These are phyloP conservation scores for Dothideomycetes sp. DNA, from an alignment of 2,329 filamentous ascomycete species.

Conservation along the genomic window DNA sequence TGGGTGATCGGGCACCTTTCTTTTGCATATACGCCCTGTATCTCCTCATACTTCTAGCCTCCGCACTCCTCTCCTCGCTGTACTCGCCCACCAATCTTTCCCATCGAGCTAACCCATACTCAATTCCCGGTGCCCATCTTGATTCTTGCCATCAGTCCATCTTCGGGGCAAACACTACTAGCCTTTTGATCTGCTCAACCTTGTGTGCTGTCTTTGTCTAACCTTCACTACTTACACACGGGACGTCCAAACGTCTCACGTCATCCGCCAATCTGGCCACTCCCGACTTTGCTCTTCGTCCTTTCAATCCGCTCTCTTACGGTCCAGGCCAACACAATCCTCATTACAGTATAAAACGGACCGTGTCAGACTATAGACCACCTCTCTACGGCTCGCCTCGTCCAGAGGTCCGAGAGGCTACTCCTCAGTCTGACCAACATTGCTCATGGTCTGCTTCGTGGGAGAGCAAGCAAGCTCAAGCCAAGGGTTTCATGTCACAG, in stretches of 20 bases:
- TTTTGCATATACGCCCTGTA: conserved; percentile 8
- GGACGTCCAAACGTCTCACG: conserved; percentile 13
- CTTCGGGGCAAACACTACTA: too few relatives aligned
- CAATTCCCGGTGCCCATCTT: neutral
- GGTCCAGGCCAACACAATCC: conserved; percentile 12
- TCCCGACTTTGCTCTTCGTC: conserved; percentile 15
- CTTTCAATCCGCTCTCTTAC: conserved; percentile 14
- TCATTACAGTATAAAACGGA: conserved; percentile 3
- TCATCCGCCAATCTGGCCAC: conserved; percentile 17
- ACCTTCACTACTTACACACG: neutral
- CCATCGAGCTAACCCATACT: neutral
- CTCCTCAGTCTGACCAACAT: conserved; percentile 16
- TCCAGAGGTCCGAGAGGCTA: conserved; percentile 9
- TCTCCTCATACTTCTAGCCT: conserved; percentile 2
- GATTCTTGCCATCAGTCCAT: neutral
- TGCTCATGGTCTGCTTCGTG: conserved; percentile 25
- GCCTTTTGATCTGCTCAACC: too few relatives aligned
- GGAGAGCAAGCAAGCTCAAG: conserved; percentile 20
- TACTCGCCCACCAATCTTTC: conserved; percentile 2
- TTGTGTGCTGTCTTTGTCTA: too few relatives aligned
- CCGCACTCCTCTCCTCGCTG: conserved; percentile 5
- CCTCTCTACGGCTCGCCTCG: conserved; percentile 15
- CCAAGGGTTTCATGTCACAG: conserved; percentile 29
- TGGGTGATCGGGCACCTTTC: conserved; percentile 11
- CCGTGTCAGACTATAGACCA: conserved; percentile 6